Conservation (phyloP, 179 eudicot species). For the Heliamphora pulchella region DNA sequence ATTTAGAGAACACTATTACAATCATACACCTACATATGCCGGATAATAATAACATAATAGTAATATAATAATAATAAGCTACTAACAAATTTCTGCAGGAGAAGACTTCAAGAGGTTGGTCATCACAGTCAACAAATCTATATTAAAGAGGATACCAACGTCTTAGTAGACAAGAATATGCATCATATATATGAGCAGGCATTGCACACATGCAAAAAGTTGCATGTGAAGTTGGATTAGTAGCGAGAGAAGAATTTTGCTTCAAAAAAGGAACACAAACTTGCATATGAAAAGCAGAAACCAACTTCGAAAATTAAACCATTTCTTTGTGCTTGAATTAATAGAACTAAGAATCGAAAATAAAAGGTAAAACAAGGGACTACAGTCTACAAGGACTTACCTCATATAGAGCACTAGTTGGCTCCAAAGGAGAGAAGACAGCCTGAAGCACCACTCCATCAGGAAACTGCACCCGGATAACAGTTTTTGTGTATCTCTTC, state of each 20-base stretch:
- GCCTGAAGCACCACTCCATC: slow-evolving; percentile 97
- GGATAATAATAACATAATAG: no score
- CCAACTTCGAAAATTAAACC: background rate
- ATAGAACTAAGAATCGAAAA: background rate
- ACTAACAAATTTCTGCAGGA: background rate
- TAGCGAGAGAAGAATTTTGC: background rate
- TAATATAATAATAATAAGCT: no score
- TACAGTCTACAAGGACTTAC: slow-evolving; percentile 22
- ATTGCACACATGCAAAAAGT: background rate
- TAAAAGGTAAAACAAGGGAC: background rate
- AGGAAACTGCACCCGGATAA: slow-evolving; percentile 82
- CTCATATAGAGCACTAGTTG: slow-evolving; percentile 74
- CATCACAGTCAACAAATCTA: background rate
- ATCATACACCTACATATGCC: no score
- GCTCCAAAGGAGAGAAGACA: slow-evolving; percentile 64
- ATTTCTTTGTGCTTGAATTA: background rate
- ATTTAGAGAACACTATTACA: no score
- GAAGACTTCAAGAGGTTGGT: background rate
- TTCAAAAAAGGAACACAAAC: background rate
- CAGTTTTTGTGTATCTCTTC: slow-evolving; percentile 44
- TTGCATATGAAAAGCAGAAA: background rate
- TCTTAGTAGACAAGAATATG: background rate
- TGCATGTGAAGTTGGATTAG: no score
- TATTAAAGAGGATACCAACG: background rate
- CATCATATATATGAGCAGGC: background rate